Evolutionary conservation across 1,139 yeast genomes (phyloP).

Genomic region (Protomyces gravidus): DNA sequence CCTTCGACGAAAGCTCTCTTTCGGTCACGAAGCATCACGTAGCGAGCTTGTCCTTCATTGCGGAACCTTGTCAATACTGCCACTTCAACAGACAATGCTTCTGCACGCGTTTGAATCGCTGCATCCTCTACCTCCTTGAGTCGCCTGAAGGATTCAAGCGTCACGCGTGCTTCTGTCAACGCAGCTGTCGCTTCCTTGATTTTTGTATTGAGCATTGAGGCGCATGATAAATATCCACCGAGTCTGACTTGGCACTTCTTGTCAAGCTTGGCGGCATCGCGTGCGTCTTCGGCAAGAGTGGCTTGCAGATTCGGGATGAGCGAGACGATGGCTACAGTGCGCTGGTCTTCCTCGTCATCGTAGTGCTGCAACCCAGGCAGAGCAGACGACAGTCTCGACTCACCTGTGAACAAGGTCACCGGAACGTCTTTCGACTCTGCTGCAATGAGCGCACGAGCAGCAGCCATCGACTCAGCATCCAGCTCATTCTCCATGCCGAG

Average conservation of each 20-base stretch:
- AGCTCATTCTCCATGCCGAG: background rate
- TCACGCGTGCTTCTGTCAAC: constrained; percentile 15
- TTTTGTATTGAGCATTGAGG: constrained; percentile 17
- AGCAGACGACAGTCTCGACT: constrained; percentile 16
- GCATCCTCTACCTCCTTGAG: constrained; percentile 11
- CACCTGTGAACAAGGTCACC: background rate
- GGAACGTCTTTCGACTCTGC: constrained; percentile 32
- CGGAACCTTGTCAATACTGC: constrained; percentile 1
- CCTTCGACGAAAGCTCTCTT: background rate
- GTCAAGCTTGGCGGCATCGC: constrained; percentile 42
- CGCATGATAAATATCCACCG: constrained; percentile 41
- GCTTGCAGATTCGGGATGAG: constrained; percentile 2
- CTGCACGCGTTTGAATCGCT: constrained; percentile 11
- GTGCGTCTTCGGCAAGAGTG: constrained; percentile 37
- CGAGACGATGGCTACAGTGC: background rate
- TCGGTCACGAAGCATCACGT: background rate
- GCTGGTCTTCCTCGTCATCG: constrained; percentile 2
- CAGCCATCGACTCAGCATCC: background rate
- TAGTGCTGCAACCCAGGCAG: constrained; percentile 19
- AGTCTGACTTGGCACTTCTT: constrained; percentile 40
- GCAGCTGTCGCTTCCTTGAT: constrained; percentile 28
- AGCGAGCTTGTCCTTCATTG: constrained; percentile 12
- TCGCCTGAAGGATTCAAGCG: constrained; percentile 16
- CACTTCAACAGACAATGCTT: constrained; percentile 5
- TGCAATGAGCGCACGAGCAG: constrained; percentile 1